Evolutionary conservation across 2,329 filamentous ascomycete genomes (phyloP).

Genomic region (Leptoxyphium fumago): DNA sequence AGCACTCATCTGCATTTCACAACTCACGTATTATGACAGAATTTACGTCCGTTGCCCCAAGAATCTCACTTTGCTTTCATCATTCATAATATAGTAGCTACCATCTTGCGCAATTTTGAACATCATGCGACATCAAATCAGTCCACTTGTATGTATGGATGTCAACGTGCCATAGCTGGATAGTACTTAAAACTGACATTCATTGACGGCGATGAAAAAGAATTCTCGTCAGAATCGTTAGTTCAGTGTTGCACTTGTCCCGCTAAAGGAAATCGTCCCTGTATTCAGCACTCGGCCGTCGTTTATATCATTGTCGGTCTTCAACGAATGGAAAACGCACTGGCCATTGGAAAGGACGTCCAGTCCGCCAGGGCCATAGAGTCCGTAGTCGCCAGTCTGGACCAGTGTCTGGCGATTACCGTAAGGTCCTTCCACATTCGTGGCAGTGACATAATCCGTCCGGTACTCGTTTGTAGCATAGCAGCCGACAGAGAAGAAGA

Average conservation of each 20-base stretch:
- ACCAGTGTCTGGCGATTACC: slow-evolving; percentile 10
- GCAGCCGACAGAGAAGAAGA: slow-evolving; percentile 14
- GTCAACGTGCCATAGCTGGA: no score
- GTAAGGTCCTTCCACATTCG: slow-evolving; percentile 8
- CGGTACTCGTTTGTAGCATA: slow-evolving; percentile 9
- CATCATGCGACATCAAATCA: no score
- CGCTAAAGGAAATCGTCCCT: background rate
- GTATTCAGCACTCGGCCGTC: background rate
- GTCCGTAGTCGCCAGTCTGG: slow-evolving; percentile 7
- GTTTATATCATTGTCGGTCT: background rate
- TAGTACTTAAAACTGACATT: background rate
- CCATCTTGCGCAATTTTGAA: no score
- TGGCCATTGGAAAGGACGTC: slow-evolving; percentile 6
- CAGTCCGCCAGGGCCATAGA: slow-evolving; percentile 10
- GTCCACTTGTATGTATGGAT: no score
- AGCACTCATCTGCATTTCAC: no score
- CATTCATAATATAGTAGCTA: no score
- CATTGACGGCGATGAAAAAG: background rate
- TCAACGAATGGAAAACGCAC: slow-evolving; percentile 7
- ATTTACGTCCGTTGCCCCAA: no score
- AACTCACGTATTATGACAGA: no score
- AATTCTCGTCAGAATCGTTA: background rate
- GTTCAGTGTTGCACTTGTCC: background rate
- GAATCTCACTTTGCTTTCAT: no score
- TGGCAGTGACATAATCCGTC: slow-evolving; percentile 10